A percentile compares a stretch with the other conserved stretches of the same genome.
These are phyloP conservation scores for Solanum neorickii DNA, from an alignment of 257 asterid species.

Conservation along the genomic window DNA sequence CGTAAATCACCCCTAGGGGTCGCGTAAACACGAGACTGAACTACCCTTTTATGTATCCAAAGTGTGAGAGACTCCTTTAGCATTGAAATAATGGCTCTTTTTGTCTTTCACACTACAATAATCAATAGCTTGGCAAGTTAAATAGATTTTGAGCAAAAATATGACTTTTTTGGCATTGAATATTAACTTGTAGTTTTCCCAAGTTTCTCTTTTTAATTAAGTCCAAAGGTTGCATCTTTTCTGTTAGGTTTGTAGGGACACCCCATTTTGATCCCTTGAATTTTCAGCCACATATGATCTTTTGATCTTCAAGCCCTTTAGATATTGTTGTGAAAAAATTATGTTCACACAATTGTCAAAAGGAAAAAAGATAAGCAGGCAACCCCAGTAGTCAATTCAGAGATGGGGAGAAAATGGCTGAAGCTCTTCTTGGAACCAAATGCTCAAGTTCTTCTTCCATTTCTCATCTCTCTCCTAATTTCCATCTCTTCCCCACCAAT, in stretches of 20 bases:
- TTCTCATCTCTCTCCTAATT: constrained; percentile 17
- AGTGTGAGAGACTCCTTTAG: background rate
- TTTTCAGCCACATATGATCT: background rate
- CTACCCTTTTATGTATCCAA: background rate
- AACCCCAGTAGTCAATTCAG: background rate
- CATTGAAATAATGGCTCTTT: background rate
- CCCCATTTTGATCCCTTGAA: background rate
- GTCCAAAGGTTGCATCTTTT: background rate
- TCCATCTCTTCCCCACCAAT: constrained; percentile 9
- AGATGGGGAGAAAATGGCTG: constrained; percentile 26
- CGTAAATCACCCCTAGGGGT: background rate
- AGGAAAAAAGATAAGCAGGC: constrained; percentile 26
- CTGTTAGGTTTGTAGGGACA: background rate
- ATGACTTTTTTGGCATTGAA: too few relatives aligned
- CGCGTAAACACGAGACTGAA: background rate
- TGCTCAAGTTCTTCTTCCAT: constrained; percentile 26
- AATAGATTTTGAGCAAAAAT: background rate
- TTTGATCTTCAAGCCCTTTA: background rate
- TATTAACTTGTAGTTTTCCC: background rate
- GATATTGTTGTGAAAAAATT: constrained; percentile 10
- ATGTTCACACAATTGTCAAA: constrained; percentile 41
- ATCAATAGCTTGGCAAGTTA: background rate
- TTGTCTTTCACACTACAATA: background rate
- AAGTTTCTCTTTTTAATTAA: background rate
- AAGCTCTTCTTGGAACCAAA: constrained; percentile 32